Evolutionary conservation across 441 rosid species (phyloP).

Genomic region (Euphorbia schlechtendalii): DNA sequence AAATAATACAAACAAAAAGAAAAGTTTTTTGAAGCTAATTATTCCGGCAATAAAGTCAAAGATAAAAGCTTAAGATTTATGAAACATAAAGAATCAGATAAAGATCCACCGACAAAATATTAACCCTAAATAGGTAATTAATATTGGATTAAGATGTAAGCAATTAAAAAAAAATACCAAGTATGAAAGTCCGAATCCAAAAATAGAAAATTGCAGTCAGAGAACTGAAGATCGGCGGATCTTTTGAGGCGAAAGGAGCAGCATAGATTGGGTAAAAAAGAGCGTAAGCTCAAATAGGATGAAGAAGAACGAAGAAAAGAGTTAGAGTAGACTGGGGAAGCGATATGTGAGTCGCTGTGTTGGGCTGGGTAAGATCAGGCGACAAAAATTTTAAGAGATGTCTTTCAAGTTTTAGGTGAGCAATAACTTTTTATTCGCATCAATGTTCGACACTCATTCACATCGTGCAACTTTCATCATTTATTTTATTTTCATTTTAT

Average conservation of each 20-base stretch:
- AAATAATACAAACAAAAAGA: background rate
- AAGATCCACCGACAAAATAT: background rate
- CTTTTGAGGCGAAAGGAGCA: no score
- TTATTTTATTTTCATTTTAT: no score
- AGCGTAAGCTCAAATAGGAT: background rate
- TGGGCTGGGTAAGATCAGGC: no score
- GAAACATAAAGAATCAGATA: background rate
- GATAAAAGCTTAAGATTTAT: background rate
- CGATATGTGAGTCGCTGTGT: no score
- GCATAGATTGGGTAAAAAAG: background rate
- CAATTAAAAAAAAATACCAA: background rate
- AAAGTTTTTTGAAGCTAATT: background rate
- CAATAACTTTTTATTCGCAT: no score
- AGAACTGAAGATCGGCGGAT: background rate
- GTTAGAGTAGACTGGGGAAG: background rate
- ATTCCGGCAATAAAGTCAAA: no score
- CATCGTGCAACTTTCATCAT: no score
- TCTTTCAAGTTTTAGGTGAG: no score
- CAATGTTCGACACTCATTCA: no score
- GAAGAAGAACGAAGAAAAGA: background rate
- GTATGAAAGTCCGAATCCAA: background rate
- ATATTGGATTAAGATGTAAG: background rate
- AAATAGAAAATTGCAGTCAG: background rate
- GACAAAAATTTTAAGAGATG: no score
- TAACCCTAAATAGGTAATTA: background rate